Conservation (phyloP, 2,329 filamentous ascomycete species). For the Chrysoporthe deuterocubensis region DNA sequence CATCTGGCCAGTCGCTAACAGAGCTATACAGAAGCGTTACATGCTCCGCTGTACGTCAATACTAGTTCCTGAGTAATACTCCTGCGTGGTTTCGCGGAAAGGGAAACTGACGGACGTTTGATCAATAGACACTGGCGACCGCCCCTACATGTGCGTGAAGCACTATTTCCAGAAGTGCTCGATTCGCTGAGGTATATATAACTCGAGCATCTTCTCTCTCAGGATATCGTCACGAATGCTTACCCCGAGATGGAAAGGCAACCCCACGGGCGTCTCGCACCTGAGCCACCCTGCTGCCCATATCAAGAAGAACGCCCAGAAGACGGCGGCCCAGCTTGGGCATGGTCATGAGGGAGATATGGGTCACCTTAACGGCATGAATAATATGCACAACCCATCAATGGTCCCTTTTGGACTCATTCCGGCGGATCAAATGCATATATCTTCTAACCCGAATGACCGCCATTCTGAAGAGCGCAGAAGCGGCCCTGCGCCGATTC, state of each 20-base stretch:
- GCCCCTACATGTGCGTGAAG: constrained; percentile 98
- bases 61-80: constrained; percentile 31
- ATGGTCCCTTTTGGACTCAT: constrained; percentile 51
- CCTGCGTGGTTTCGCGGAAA: constrained; percentile 23
- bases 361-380: constrained; percentile 60
- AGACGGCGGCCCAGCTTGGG: constrained; percentile 58
- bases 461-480: constrained; percentile 62
- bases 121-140: constrained; percentile 84
- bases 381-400: constrained; percentile 62
- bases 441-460: constrained; percentile 54
- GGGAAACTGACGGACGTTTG: not conserved
- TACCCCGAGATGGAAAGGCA: constrained; percentile 54
- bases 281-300: constrained; percentile 90
- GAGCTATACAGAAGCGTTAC: constrained; percentile 71
- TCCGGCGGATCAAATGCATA: constrained; percentile 60
- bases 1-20: not conserved
- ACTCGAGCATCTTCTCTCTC: not conserved
- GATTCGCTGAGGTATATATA: constrained; percentile 65
- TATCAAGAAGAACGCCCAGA: constrained; percentile 75
- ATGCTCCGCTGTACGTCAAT: constrained; percentile 84
- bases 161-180: constrained; percentile 99
- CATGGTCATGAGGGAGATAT: constrained; percentile 53
- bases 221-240: not conserved
- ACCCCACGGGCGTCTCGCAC: constrained; percentile 83
- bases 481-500: constrained; percentile 58